phyloP scores from a whole-genome alignment of 1,139 yeast species.

The Debaryomyces robertsiae region DNA sequence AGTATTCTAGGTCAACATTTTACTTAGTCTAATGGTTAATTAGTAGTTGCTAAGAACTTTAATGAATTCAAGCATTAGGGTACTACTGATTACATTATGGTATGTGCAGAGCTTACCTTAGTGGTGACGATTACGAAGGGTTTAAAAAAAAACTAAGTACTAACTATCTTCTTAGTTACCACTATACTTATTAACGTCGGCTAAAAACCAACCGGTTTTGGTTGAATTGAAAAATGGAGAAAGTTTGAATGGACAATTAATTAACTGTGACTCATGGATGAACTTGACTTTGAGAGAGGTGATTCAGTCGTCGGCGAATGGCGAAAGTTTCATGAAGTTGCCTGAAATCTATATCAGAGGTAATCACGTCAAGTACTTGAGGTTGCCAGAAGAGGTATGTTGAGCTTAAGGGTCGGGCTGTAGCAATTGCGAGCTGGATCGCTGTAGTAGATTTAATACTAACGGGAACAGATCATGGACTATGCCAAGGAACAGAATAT shows the following conservation, averaged over 20 bases:
- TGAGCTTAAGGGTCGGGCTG: background rate
- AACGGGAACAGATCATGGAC: constrained; percentile 61
- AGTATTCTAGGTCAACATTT: constrained; percentile 4
- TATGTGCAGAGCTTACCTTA: background rate
- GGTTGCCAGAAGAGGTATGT: constrained; percentile 45
- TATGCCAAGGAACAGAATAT: constrained; percentile 72
- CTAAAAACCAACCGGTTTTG: constrained; percentile 84
- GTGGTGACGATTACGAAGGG: background rate
- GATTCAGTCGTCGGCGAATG: constrained; percentile 69
- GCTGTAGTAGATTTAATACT: constrained; percentile 18
- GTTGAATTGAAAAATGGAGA: constrained; percentile 95
- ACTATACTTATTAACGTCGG: constrained; percentile 82
- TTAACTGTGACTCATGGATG: constrained; percentile 95
- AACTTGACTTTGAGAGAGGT: constrained; percentile 83
- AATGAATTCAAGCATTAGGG: constrained; percentile 1
- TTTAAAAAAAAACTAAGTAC: constrained; percentile 14
- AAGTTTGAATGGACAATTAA: constrained; percentile 79
- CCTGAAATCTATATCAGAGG: constrained; percentile 88
- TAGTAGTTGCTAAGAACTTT: background rate
- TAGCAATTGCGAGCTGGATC: background rate
- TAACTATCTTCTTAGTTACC: constrained; percentile 62
- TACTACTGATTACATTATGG: constrained; percentile 1
- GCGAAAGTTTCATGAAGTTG: constrained; percentile 65
- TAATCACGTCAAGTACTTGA: constrained; percentile 57
- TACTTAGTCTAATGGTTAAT: background rate